These are phyloP conservation scores for Aureobasidium sp. DNA, from an alignment of 2,329 filamentous ascomycete genomes.

Conservation along the genomic window DNA sequence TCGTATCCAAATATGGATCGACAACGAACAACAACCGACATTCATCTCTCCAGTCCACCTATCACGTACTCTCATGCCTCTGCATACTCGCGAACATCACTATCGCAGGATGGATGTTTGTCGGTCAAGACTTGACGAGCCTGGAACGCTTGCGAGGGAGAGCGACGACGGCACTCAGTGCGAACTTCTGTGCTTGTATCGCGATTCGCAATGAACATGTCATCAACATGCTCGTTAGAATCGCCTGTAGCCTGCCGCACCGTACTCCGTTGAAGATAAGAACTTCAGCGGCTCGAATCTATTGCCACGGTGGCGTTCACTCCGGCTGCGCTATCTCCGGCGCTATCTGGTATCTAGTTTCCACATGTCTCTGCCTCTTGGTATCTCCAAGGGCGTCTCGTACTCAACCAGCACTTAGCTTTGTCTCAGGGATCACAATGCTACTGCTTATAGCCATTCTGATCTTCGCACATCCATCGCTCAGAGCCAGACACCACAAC, in stretches of 20 bases:
- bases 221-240: background rate
- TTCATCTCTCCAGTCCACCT: background rate
- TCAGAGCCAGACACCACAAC: conserved; percentile 60
- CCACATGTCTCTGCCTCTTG: conserved; percentile 29
- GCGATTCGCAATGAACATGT: conserved; percentile 1
- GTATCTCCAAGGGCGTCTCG: conserved; percentile 20
- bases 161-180: background rate
- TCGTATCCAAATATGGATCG: background rate
- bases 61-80: background rate
- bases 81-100: background rate
- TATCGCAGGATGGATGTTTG: background rate
- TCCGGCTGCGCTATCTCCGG: conserved; percentile 32
- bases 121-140: background rate
- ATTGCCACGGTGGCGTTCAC: conserved; percentile 36
- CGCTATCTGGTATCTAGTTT: conserved; percentile 38
- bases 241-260: background rate
- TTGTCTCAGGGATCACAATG: conserved; percentile 53
- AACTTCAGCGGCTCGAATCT: conserved; percentile 30
- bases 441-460: conserved; percentile 54
- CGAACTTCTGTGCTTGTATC: background rate
- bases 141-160: background rate
- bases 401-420: conserved; percentile 33
- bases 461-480: conserved; percentile 54
- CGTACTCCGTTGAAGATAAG: background rate
- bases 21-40: no score